These are phyloP conservation scores for Penicillium sumatraense DNA, from an alignment of 2,329 filamentous ascomycete species.

Conservation along the genomic window DNA sequence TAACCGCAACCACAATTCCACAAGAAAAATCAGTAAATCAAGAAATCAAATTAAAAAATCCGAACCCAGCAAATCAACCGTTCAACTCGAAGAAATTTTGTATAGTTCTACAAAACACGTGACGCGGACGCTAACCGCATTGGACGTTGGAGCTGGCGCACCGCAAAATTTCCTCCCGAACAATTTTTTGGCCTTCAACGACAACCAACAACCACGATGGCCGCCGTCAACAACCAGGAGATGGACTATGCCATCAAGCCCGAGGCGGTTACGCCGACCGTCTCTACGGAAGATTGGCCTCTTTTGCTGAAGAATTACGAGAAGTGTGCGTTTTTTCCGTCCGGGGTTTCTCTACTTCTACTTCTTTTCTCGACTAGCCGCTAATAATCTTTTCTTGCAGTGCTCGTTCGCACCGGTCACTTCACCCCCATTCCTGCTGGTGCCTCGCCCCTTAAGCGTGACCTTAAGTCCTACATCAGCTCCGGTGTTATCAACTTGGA, in stretches of 20 bases:
- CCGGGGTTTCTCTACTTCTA: not conserved
- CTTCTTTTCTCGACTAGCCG: not conserved
- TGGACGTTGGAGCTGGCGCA: constrained; percentile 29
- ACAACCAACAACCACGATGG: constrained; percentile 36
- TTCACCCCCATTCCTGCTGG: constrained; percentile 96
- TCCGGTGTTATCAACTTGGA: constrained; percentile 98
- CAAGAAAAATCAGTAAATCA: no score
- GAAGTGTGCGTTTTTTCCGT: constrained; percentile 64
- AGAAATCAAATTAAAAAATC: no score
- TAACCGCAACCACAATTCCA: no score
- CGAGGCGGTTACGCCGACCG: constrained; percentile 73
- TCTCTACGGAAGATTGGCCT: constrained; percentile 90
- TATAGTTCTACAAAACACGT: constrained; percentile 16
- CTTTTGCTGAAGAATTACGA: constrained; percentile 95
- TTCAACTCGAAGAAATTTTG: no score
- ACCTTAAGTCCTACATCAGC: constrained; percentile 95
- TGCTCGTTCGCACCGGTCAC: constrained; percentile 91
- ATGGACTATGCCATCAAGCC: constrained; percentile 91
- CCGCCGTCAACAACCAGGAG: constrained; percentile 62
- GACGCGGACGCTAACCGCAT: constrained; percentile 24
- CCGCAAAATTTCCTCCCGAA: constrained; percentile 29
- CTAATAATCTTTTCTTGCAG: constrained; percentile 38
- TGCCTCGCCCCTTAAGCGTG: constrained; percentile 87
- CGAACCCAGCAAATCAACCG: no score
- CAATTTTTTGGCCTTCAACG: constrained; percentile 27